Percentiles rank a stretch among this genome's conserved stretches.
phyloP scores from a whole-genome alignment of 1,284 basidiomycete genomes.

The Ceratobasidium papillatum region DNA sequence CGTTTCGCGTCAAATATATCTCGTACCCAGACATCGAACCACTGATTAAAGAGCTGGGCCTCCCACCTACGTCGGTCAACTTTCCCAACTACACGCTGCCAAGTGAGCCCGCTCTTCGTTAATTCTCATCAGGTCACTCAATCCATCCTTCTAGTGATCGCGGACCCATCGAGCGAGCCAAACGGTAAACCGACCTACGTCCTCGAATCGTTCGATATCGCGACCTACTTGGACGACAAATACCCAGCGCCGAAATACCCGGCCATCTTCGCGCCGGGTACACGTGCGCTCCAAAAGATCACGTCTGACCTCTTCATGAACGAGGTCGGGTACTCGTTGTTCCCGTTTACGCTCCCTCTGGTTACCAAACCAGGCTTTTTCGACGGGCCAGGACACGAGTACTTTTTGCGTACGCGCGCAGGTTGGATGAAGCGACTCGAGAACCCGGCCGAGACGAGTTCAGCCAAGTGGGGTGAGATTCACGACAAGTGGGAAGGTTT shows the following conservation, averaged over 20 bases:
- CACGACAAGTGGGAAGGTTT: conserved; percentile 27
- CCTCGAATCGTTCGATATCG: conserved; percentile 42
- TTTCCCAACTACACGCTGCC: conserved; percentile 37
- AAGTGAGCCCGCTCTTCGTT: background rate
- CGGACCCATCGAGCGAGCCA: conserved; percentile 39
- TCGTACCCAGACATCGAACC: conserved; percentile 46
- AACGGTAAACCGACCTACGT: conserved; percentile 36
- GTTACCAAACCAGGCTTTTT: conserved; percentile 39
- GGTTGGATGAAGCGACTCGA: background rate
- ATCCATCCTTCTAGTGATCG: conserved; percentile 14
- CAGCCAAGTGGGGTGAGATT: conserved; percentile 23
- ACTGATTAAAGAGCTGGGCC: conserved; percentile 40
- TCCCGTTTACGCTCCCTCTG: conserved; percentile 16
- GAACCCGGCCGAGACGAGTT: background rate
- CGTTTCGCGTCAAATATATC: conserved; percentile 46
- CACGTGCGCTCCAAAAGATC: conserved; percentile 39
- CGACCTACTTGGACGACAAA: conserved; percentile 41
- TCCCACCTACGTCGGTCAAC: conserved; percentile 54
- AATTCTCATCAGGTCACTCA: background rate
- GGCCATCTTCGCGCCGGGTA: conserved; percentile 38
- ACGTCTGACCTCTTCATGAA: conserved; percentile 28
- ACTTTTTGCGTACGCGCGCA: conserved; percentile 33
- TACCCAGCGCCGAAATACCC: conserved; percentile 39
- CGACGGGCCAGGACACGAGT: conserved; percentile 40
- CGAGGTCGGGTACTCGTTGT: conserved; percentile 22